These are phyloP conservation scores for Cordyceps pruinosa DNA, from an alignment of 2,329 filamentous ascomycete species.

Conservation along the genomic window DNA sequence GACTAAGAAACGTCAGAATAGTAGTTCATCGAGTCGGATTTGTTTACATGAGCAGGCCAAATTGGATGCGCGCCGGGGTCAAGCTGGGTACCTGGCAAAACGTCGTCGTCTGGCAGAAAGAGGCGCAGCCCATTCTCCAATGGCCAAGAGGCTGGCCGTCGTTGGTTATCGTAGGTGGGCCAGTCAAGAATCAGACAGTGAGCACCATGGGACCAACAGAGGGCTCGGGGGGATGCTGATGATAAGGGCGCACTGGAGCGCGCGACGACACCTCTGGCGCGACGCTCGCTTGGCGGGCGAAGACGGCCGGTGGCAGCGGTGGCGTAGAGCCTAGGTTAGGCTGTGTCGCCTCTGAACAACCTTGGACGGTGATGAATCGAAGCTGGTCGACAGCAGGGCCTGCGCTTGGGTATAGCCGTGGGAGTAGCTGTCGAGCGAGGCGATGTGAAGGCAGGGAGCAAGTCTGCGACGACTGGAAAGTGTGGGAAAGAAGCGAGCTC, in stretches of 20 bases:
- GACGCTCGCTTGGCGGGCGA: not conserved
- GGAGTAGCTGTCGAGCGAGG: not conserved
- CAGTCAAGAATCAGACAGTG: not conserved
- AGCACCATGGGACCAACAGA: not conserved
- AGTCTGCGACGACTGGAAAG: slow-evolving; percentile 2
- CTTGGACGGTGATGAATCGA: not conserved
- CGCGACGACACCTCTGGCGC: not conserved
- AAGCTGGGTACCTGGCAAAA: not conserved
- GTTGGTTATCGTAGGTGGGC: not conserved
- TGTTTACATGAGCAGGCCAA: slow-evolving; percentile 7
- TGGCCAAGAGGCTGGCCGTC: slow-evolving; percentile 1
- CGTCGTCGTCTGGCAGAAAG: not conserved
- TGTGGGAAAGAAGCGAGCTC: slow-evolving; percentile 2
- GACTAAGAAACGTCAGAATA: slow-evolving; percentile 11
- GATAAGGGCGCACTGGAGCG: not conserved
- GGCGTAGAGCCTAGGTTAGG: not conserved
- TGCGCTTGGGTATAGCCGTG: not conserved
- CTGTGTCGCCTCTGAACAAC: not conserved
- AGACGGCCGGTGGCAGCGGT: not conserved
- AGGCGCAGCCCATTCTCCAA: slow-evolving; percentile 7
- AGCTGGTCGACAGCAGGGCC: not conserved
- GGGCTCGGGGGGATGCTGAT: not conserved
- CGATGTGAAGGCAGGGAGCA: not conserved
- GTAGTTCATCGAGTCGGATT: not conserved
- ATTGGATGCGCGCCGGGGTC: slow-evolving; percentile 5